Base-by-base conservation (phyloP, 352 stramenopile species). In the Globisporangium spiculum region DNA sequence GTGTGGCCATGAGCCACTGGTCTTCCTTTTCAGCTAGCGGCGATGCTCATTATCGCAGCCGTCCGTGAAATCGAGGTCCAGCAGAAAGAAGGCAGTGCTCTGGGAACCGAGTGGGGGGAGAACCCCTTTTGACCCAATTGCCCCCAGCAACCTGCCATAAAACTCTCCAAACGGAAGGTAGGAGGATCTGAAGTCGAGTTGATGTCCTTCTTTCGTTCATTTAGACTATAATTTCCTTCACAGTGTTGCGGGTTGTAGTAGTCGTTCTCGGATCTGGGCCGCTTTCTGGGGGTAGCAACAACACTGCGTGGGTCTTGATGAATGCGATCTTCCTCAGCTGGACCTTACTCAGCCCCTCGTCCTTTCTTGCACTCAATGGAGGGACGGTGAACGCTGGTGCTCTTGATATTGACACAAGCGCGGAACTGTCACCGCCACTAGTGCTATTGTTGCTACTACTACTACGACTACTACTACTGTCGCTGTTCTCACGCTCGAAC, bases 321-420 rank as follows among this genome's bases (percentile, higher is more conserved):
- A 61, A 70, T 18, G 58, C 58, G 57, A 70, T 60, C 38, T 70
- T 70, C 5, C 41, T 18, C 4, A 61, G 54, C 26, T 63, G 63
- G 16, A n/a, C 63, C 18, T 22, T 18, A 18, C 30, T 34, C 12
- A 63, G 54, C 12, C 22, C 53, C 0, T 50, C 9, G 10, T 24
- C 27, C n/a, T 50, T 46, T 24, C 56, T 48, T 38, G 56, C 32
- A 20, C 32, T 62, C 0, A 34, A 20, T 10, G 3, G 38, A 20
- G 36, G 10, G 9, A 24, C 22, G 12, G 38, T 54, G 12, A 26
- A 50, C 18, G 18, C 53, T 30, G 38, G 38, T 46, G 14, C 38
- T 46, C 12, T 18, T 46, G 38, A 4, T 5, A 5, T 20, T 18
- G 38, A 46, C 14, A 5, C 12, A 46, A 46, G 38, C 4, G 4